A percentile compares a stretch with the other conserved stretches of the same genome.
phyloP scores from a whole-genome alignment of 306 rosid genomes.

The Fagus crenata region DNA sequence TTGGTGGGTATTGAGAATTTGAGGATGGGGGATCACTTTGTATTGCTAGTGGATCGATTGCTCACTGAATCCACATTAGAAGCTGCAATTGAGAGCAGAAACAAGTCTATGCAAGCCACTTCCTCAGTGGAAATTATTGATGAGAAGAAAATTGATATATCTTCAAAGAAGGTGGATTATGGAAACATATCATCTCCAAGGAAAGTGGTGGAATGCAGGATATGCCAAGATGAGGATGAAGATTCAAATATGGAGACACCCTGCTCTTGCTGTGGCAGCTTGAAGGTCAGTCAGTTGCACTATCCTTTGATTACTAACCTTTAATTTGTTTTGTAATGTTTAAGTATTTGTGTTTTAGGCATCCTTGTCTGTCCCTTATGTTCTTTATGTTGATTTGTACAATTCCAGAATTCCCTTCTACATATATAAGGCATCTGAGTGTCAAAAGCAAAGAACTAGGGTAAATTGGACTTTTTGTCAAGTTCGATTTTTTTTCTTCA shows the following conservation, averaged over 20 bases:
- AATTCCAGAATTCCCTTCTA: neutral
- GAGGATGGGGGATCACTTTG: slow-evolving; percentile 94
- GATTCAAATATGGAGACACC: slow-evolving; percentile 91
- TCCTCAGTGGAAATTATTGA: slow-evolving; percentile 40
- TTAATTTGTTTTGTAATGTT: slow-evolving; percentile 3
- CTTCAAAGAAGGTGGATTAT: slow-evolving; percentile 40
- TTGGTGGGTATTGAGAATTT: slow-evolving; percentile 26
- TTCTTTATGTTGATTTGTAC: neutral
- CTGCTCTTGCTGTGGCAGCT: slow-evolving; percentile 96
- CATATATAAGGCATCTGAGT: neutral
- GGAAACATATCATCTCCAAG: slow-evolving; percentile 40
- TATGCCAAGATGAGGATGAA: slow-evolving; percentile 94
- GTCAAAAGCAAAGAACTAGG: neutral
- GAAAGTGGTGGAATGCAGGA: slow-evolving; percentile 79
- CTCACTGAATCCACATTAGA: slow-evolving; percentile 90
- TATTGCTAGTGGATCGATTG: slow-evolving; percentile 84
- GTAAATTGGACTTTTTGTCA: no score
- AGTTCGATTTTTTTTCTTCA: no score
- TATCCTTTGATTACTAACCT: neutral
- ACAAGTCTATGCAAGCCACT: slow-evolving; percentile 56
- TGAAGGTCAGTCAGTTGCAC: slow-evolving; percentile 57
- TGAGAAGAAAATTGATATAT: slow-evolving; percentile 34
- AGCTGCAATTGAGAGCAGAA: slow-evolving; percentile 84
- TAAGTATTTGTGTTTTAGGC: slow-evolving; percentile 1
- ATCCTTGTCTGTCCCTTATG: neutral